phyloP scores from a whole-genome alignment of 2,329 filamentous ascomycete species.

The Pseudopyrenochaeta lycopersici region DNA sequence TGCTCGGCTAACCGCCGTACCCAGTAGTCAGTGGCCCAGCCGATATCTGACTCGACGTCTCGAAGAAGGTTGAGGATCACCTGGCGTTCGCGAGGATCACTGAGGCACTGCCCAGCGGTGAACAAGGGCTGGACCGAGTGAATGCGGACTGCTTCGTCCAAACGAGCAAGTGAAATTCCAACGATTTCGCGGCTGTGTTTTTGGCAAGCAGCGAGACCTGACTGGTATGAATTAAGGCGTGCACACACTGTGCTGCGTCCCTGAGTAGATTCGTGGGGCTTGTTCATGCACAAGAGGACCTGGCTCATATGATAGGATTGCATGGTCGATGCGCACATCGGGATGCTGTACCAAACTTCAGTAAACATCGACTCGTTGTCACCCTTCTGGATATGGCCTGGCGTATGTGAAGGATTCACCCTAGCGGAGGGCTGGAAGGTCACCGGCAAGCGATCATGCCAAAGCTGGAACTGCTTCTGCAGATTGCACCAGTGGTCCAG shows the following conservation, averaged over 20 bases:
- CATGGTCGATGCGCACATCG: constrained; percentile 72
- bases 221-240: constrained; percentile 65
- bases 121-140: constrained; percentile 68
- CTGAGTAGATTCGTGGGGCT: constrained; percentile 65
- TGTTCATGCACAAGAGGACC: constrained; percentile 69
- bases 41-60: constrained; percentile 69
- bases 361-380: constrained; percentile 54
- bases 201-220: constrained; percentile 64
- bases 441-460: constrained; percentile 67
- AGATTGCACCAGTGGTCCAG: constrained; percentile 64
- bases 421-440: constrained; percentile 67
- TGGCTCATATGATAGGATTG: constrained; percentile 72
- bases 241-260: constrained; percentile 62
- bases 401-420: constrained; percentile 49
- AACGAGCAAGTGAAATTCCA: constrained; percentile 66
- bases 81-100: constrained; percentile 62
- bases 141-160: constrained; percentile 64
- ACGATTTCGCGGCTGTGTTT: constrained; percentile 69
- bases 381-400: constrained; percentile 28
- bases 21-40: constrained; percentile 70
- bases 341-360: constrained; percentile 70
- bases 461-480: constrained; percentile 65
- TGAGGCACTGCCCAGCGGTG: constrained; percentile 70
- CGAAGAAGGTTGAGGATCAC: constrained; percentile 65
- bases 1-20: constrained; percentile 62